Evolutionary conservation across 306 rosid species (phyloP), one percentile per base, ranked within the genome.

Genomic region (Quercus wislizeni): DNA sequence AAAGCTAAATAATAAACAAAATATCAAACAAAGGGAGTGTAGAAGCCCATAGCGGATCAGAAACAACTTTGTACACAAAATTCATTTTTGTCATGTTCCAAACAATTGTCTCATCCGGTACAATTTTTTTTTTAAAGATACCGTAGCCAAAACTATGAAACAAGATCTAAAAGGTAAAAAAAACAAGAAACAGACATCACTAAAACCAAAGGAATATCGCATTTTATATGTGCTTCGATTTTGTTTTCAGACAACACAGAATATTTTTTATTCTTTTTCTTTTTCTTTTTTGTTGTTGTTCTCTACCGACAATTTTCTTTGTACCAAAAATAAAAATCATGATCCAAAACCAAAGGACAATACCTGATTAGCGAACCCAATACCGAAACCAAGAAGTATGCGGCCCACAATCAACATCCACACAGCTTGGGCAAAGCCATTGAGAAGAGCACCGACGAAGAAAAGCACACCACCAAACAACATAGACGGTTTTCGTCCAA

Each of bases 321-420:
- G 1, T 25, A 54, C 77, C 31, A 17, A 54, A 82, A 78, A 74
- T n/a, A 73, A 46, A 75, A 46, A 11, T 49, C 62, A 74, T 25
- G 49, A 43, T 55, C 49, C 73, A 7, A 73, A 74, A 68, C 38
- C 72, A 55, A 54, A 35, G 12, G 27, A 14, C 15, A 35, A 27
- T 88, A 94, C 99, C 99, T 95, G 99, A 84, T 91, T 92, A 56
- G 97, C 83, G 59, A 95, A 95, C 2, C 99, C 99, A 74, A 95
- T 88, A 71, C 99, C 99, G n/a, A 95, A 86, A 2, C 99, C 97
- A 74, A 95, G 99, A 35, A 95, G 76, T 72, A 95, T 89, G 61
- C 99, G 97, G 80, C 99, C 99, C 12, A 92, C 85, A 13, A 92
- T 92, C 49, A 92, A 76, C 95, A 91, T 92, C 94, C 91, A 89